phyloP scores from a whole-genome alignment of 257 asterid genomes.

The Lantana camara region DNA sequence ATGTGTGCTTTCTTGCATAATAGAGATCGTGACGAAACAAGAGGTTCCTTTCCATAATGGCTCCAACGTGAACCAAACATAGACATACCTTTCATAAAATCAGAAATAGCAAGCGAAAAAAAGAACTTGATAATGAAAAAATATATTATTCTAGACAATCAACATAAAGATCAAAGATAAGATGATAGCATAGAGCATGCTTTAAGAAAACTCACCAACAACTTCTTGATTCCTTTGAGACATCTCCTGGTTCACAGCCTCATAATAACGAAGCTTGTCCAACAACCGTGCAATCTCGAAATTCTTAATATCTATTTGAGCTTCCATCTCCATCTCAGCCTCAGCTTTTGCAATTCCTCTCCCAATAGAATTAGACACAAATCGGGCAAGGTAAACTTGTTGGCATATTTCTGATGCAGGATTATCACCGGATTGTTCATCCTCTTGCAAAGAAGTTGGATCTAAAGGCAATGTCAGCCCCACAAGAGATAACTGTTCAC shows the following conservation, averaged over 20 bases:
- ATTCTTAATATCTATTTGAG: slow-evolving; percentile 73
- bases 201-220: slow-evolving; percentile 61
- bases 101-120: slow-evolving; percentile 16
- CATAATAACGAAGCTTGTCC: slow-evolving; percentile 86
- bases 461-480: slow-evolving; percentile 74
- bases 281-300: slow-evolving; percentile 77
- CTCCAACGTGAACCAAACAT: slow-evolving; percentile 10
- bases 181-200: slow-evolving; percentile 15
- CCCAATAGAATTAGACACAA: slow-evolving; percentile 77
- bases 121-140: too few relatives aligned
- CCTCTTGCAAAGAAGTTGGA: slow-evolving; percentile 45
- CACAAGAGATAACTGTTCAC: slow-evolving; percentile 54
- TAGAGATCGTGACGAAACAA: slow-evolving; percentile 2
- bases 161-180: slow-evolving; percentile 10
- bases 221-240: slow-evolving; percentile 97
- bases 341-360: slow-evolving; percentile 94
- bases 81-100: slow-evolving; percentile 12
- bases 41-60: not conserved
- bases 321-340: slow-evolving; percentile 83
- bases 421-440: slow-evolving; percentile 51
- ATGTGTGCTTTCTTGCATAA: not conserved
- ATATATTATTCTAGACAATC: not conserved
- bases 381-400: slow-evolving; percentile 63
- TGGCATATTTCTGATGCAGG: slow-evolving; percentile 56
- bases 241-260: slow-evolving; percentile 95